phyloP scores from a whole-genome alignment of 164 flowering plant genomes.

The Cinnamomum micranthum region DNA sequence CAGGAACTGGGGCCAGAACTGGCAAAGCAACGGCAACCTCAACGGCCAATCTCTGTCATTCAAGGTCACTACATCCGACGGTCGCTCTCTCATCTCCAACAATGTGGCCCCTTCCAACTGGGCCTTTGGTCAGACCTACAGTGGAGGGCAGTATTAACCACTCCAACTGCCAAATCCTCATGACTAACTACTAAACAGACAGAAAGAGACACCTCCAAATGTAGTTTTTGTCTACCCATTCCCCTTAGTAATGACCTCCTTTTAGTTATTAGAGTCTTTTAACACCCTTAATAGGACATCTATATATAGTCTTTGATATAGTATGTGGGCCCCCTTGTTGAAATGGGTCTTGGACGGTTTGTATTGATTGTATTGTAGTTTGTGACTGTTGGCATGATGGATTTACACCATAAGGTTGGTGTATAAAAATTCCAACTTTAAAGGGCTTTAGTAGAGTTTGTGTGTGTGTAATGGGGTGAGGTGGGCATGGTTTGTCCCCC shows the following conservation, averaged over 20 bases:
- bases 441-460: background rate
- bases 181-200: background rate
- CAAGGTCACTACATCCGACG: constrained; percentile 71
- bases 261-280: background rate
- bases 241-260: background rate
- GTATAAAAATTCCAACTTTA: background rate
- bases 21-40: constrained; percentile 66
- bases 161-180: background rate
- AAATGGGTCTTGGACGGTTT: background rate
- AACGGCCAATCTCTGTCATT: constrained; percentile 72
- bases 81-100: constrained; percentile 51
- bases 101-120: constrained; percentile 58
- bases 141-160: constrained; percentile 49
- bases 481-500: constrained; percentile 1
- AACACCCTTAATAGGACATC: background rate
- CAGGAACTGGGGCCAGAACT: constrained; percentile 84
- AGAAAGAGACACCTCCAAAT: background rate
- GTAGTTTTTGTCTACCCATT: background rate
- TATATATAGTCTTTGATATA: background rate
- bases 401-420: background rate
- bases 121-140: constrained; percentile 70
- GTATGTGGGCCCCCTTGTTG: background rate
- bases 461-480: background rate
- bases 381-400: background rate
- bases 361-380: background rate